Percentiles rank a stretch among this genome's conserved stretches.
phyloP scores from a whole-genome alignment of 495 filamentous ascomycete species.

The Aspergillus nidulans region DNA sequence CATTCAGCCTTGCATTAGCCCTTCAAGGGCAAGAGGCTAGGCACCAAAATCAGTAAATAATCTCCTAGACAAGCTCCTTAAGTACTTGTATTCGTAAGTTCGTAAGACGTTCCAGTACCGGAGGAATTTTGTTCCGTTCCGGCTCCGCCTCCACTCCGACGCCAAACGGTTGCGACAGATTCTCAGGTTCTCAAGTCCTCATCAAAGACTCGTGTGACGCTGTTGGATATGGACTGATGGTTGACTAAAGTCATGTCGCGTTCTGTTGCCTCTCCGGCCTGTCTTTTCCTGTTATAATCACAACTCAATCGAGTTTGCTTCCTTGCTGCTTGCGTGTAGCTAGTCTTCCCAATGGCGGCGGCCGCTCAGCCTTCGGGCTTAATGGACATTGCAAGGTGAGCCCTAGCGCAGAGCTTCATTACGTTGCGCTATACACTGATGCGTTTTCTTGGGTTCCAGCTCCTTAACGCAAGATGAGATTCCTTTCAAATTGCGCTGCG shows the following conservation, averaged over 20 bases:
- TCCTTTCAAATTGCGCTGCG: constrained; percentile 91
- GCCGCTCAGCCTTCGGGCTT: constrained; percentile 40
- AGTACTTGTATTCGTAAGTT: neutral
- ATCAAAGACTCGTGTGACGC: constrained; percentile 6
- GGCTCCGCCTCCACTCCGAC: constrained; percentile 12
- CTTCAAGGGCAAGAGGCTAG: neutral
- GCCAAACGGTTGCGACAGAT: constrained; percentile 13
- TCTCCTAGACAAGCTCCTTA: neutral
- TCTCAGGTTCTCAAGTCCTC: neutral
- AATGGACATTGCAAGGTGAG: constrained; percentile 45
- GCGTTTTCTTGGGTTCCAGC: constrained; percentile 35
- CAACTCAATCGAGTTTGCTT: neutral
- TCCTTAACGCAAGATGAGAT: constrained; percentile 79
- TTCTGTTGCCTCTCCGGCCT: constrained; percentile 10
- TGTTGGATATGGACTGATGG: constrained; percentile 16
- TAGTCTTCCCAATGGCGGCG: constrained; percentile 30
- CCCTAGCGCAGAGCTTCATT: neutral
- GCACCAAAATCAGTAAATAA: neutral
- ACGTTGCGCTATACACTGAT: neutral
- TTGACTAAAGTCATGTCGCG: constrained; percentile 18
- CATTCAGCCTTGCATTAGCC: neutral
- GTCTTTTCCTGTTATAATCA: constrained; percentile 4
- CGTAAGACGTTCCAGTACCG: too few relatives aligned
- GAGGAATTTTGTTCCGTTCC: constrained; percentile 29
- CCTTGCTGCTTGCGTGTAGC: neutral